A percentile compares a stretch with the other conserved stretches of the same genome.
phyloP scores from a whole-genome alignment of 2,329 filamentous ascomycete species.

The Paecilomyces variotii region DNA sequence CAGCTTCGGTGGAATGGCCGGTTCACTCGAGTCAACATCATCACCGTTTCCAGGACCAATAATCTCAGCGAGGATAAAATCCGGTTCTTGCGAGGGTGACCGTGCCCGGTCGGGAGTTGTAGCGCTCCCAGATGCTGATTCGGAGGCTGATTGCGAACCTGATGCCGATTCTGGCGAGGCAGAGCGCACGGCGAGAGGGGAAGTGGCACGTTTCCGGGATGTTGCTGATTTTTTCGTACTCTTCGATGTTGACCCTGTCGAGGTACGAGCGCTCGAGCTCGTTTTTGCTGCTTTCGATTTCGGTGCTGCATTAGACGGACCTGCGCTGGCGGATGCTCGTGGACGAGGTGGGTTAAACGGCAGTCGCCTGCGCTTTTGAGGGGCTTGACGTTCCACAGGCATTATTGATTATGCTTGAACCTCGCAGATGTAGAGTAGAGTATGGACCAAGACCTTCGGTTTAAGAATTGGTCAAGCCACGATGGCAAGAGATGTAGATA shows the following conservation, averaged over 20 bases:
- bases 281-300: conserved; percentile 13
- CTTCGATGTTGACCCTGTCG: conserved; percentile 7
- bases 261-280: conserved; percentile 12
- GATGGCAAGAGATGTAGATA: not conserved
- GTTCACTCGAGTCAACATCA: conserved; percentile 26
- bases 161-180: conserved; percentile 2
- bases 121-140: conserved; percentile 11
- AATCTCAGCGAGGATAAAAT: conserved; percentile 42
- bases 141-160: not conserved
- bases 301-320: conserved; percentile 13
- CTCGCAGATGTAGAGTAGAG: not conserved
- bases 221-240: conserved; percentile 1
- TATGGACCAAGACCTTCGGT: not conserved
- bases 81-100: conserved; percentile 31
- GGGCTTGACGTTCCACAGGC: conserved; percentile 20
- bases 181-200: conserved; percentile 2
- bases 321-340: conserved; percentile 18
- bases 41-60: conserved; percentile 17
- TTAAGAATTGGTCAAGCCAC: not conserved
- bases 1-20: conserved; percentile 62
- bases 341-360: conserved; percentile 40
- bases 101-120: conserved; percentile 8
- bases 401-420: conserved; percentile 6
- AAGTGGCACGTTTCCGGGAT: conserved; percentile 1
- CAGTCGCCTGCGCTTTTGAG: conserved; percentile 30